Base-by-base conservation (phyloP, 805 yeast genomes). In the Cyberlindnera meyerae region DNA sequence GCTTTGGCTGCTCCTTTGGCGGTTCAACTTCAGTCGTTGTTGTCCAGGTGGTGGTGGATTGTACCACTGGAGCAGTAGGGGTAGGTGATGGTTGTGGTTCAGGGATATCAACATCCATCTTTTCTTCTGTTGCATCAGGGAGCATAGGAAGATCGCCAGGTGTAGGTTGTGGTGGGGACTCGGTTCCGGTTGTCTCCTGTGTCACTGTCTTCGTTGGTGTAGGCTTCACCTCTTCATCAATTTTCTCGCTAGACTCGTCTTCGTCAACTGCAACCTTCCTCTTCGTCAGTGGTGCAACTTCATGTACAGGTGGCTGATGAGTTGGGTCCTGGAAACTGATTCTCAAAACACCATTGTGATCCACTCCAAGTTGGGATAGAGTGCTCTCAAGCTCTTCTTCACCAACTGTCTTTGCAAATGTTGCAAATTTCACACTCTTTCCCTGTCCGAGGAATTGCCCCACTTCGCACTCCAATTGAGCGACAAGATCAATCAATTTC, bases 301-400 rank as follows among this genome's bases (percentile, higher is more conserved):
- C n/a, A 7, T 11, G 27, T 8, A 24, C 14, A 11, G n/a, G n/a
- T 30, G 34, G 34, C 11, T 7, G 22, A 12, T 5, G 24, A 4
- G 7, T 24, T 12, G 44, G 39, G 28, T 39, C 31, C 2, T 33
- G 18, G 28, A 36, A 40, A 13, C 49, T 47, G 3, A 58, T 31
- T 34, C 57, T 45, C 14, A 58, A 29, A 4, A 57, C 47, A 13
- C 51, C 54, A 27, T 47, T 51, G 24, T 50, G 39, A 22, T 50
- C 57, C 20, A 44, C 41, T 2, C 59, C 59, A 18, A 51, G 27
- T 15, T 49, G 42, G 1, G 37, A 27, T 12, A 54, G 27, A 4
- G 46, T 36, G 5, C 17, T 11, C 2, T 31, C 37, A 15, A 50
- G 36, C 0, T 32, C 40, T 18, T 38, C 44, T 18, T 44, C 42